phyloP scores from a whole-genome alignment of 352 stramenopile genomes.

The Phytophthora foliorum region DNA sequence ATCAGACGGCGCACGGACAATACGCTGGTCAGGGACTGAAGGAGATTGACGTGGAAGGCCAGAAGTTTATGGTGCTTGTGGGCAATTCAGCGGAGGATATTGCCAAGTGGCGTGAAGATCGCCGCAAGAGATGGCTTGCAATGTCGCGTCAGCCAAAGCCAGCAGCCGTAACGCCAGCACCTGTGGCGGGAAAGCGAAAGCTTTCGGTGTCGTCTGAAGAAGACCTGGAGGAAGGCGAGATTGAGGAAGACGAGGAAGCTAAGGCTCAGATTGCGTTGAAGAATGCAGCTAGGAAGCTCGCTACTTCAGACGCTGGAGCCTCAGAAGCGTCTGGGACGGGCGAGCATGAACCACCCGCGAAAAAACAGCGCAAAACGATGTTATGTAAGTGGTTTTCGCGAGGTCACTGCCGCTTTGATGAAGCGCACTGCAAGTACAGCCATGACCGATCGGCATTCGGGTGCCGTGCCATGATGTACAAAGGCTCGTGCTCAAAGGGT shows the following conservation, averaged over 20 bases:
- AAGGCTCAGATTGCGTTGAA: conserved; percentile 24
- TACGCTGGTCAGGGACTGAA: conserved; percentile 78
- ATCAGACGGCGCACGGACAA: conserved; percentile 75
- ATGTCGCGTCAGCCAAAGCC: conserved; percentile 39
- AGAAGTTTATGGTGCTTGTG: conserved; percentile 89
- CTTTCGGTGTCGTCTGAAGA: conserved; percentile 52
- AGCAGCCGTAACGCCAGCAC: neutral
- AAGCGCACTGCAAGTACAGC: conserved; percentile 70
- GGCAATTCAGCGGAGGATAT: conserved; percentile 87
- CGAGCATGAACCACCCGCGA: conserved; percentile 35
- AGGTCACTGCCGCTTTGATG: conserved; percentile 68
- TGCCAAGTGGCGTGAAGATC: conserved; percentile 79
- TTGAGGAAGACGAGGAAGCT: conserved; percentile 49
- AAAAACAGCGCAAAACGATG: conserved; percentile 56
- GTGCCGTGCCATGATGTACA: conserved; percentile 67
- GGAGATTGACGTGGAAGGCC: conserved; percentile 87
- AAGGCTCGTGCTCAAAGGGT: conserved; percentile 64
- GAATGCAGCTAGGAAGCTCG: conserved; percentile 20
- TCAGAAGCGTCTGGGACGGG: neutral
- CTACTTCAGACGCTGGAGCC: conserved; percentile 4
- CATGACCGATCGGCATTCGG: conserved; percentile 70
- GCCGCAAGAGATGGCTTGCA: conserved; percentile 72
- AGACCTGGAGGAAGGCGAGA: conserved; percentile 72
- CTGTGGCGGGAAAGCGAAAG: conserved; percentile 55
- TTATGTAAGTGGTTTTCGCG: conserved; percentile 78